Base-by-base conservation (phyloP, 306 rosid species). In the Rosa multiflora region DNA sequence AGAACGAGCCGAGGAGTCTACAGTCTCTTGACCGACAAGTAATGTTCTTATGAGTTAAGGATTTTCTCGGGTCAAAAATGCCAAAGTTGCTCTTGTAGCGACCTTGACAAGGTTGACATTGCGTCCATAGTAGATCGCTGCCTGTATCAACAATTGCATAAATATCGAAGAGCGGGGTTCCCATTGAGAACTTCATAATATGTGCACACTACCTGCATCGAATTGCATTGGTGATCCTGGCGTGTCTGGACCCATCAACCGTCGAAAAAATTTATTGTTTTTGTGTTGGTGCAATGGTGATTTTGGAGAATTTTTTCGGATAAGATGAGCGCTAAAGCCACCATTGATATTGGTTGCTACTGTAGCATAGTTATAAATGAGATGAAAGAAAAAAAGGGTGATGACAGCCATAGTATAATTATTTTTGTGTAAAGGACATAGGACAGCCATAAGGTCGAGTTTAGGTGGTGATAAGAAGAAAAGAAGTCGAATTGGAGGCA, bases 61-160 rank as follows among this genome's bases (percentile, higher is more conserved):
- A 88, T 14, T 73, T 79, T 39, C 56, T 52, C 15, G 92, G 91
- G 67, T 88, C 79, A 73, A 84, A 90, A 80, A 74, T 70, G 3
- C 86, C 85, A 35, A 53, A 92, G 39, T 49, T 83, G 67, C 80
- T 89, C 53, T 56, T 79, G 15, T 78, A 88, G 35, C 92, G 88
- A 58, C 42, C 8, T 0, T 44, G 0, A 26, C 95, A 90, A 0
- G 91, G 91, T 2, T 67, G 1, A 12, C 92, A 90, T 29, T 90
- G 94, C 56, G 87, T 74, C 94, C 92, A 90, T 4, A 87, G 37
- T 3, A 87, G 87, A 70, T 84, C 84, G 51, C 92, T 88, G 2
- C 92, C 91, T 6, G 94, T 88, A 80, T 90, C 95, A 10, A 79
- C 70, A 72, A 82, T 76, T 32, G 83, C 91, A 70, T 88, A 90